Conservation (phyloP, 495 filamentous ascomycete genomes). For the Hypoxylon intermedium region DNA sequence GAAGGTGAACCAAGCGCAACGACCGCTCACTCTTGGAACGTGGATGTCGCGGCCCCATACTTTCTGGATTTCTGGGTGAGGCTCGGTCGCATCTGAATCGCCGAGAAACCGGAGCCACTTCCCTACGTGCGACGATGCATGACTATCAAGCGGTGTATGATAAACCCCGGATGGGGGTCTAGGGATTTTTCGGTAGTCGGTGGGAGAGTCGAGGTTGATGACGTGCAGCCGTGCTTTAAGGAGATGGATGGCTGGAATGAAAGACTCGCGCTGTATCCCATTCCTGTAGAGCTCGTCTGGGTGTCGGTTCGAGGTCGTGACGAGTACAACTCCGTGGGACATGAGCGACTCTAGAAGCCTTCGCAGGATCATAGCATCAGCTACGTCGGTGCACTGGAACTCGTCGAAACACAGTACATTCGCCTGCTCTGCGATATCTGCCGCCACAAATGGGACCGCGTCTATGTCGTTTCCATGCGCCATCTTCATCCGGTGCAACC, state of each 20-base stretch:
- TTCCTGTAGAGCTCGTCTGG: constrained; percentile 97
- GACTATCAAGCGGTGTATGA: constrained; percentile 77
- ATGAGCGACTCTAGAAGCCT: constrained; percentile 87
- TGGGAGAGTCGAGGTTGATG: constrained; percentile 92
- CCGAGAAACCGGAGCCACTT: constrained; percentile 96
- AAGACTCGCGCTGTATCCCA: constrained; percentile 93
- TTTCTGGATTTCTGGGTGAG: constrained; percentile 76
- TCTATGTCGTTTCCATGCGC: constrained; percentile 89
- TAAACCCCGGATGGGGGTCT: constrained; percentile 94
- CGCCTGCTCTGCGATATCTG: constrained; percentile 83
- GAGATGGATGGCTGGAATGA: constrained; percentile 93
- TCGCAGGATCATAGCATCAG: constrained; percentile 96
- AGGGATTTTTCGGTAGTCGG: constrained; percentile 96
- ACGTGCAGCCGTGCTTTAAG: constrained; percentile 82
- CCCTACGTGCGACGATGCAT: constrained; percentile 79
- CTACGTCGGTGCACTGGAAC: constrained; percentile 98
- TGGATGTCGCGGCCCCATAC: constrained; percentile 93
- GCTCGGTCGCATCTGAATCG: constrained; percentile 77
- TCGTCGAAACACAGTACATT: constrained; percentile 97
- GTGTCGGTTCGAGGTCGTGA: constrained; percentile 97
- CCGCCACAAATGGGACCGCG: constrained; percentile 89
- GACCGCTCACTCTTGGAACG: constrained; percentile 86
- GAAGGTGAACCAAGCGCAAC: constrained; percentile 88
- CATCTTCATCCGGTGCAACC: constrained; percentile 89
- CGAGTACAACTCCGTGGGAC: constrained; percentile 93